Evolutionary conservation across 306 rosid species (phyloP).

Genomic region (Lathyrus tuberosus): DNA sequence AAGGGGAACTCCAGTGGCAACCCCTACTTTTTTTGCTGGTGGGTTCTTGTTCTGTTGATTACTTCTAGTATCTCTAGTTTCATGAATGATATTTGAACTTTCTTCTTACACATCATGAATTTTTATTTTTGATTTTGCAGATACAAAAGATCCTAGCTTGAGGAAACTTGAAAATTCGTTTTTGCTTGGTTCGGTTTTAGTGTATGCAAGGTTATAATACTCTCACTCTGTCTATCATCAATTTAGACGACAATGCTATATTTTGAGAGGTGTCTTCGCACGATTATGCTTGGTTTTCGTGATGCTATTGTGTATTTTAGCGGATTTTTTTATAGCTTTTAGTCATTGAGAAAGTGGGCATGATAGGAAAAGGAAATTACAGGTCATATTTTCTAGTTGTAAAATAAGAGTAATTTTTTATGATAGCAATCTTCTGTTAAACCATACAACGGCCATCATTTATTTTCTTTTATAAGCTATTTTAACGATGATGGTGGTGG

Average conservation of each 20-base stretch:
- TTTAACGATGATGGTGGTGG: background rate
- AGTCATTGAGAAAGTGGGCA: conserved; percentile 27
- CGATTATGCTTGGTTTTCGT: conserved; percentile 32
- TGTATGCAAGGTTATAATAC: conserved; percentile 74
- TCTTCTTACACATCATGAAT: conserved; percentile 10
- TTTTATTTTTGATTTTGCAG: conserved; percentile 54
- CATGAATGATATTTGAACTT: conserved; percentile 36
- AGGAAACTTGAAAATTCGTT: conserved; percentile 81
- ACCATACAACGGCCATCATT: conserved; percentile 11
- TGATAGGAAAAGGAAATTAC: background rate
- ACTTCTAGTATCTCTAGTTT: conserved; percentile 20
- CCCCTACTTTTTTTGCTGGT: conserved; percentile 92
- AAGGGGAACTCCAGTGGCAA: conserved; percentile 75
- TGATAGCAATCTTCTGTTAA: conserved; percentile 22
- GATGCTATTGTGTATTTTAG: conserved; percentile 28
- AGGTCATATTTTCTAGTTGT: background rate
- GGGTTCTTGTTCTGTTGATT: conserved; percentile 46
- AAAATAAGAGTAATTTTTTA: conserved; percentile 28
- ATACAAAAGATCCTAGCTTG: conserved; percentile 71
- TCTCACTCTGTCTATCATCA: conserved; percentile 24
- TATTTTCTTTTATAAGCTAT: conserved; percentile 10
- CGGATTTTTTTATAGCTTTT: conserved; percentile 9
- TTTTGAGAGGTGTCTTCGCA: conserved; percentile 16
- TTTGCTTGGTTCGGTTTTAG: conserved; percentile 81
- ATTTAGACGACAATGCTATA: conserved; percentile 27